Conservation (phyloP, 2,329 filamentous ascomycete species). For the Fusarium burgessii region DNA sequence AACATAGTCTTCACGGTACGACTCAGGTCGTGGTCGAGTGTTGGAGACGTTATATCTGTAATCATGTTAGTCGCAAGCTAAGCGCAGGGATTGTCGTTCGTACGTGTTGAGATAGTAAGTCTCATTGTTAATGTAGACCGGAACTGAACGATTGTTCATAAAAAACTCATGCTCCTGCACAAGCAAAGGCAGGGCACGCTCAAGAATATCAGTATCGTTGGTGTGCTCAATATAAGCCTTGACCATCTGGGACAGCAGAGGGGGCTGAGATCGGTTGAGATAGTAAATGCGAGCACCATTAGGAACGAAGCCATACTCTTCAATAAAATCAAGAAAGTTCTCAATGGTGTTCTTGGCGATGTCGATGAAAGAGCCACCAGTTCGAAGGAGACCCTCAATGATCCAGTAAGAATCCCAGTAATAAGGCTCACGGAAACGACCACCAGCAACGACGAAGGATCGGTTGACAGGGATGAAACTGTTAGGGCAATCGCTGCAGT, state of each 20-base stretch:
- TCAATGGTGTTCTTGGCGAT: constrained; percentile 76
- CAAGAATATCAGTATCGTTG: constrained; percentile 70
- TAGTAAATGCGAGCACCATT: constrained; percentile 77
- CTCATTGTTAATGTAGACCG: constrained; percentile 58
- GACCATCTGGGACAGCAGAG: constrained; percentile 75
- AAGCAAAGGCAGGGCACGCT: constrained; percentile 70
- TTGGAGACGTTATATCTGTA: constrained; percentile 69
- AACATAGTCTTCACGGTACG: constrained; percentile 73
- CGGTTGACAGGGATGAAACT: constrained; percentile 76
- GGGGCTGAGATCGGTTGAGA: constrained; percentile 75
- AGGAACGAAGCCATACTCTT: constrained; percentile 73
- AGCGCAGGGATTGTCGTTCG: constrained; percentile 33
- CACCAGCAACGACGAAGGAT: constrained; percentile 77
- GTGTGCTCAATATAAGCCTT: constrained; percentile 73
- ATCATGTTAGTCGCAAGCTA: constrained; percentile 27
- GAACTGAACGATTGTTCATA: constrained; percentile 69
- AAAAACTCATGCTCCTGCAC: constrained; percentile 74
- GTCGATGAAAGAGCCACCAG: constrained; percentile 70
- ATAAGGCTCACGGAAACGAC: constrained; percentile 77
- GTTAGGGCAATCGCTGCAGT: constrained; percentile 70
- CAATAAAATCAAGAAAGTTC: constrained; percentile 76
- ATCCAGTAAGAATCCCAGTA: constrained; percentile 81
- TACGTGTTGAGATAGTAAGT: constrained; percentile 69
- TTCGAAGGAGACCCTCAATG: constrained; percentile 73
- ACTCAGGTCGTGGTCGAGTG: constrained; percentile 75